Evolutionary conservation across 805 yeast species (phyloP).

Genomic region (Candida sanyiensis): DNA sequence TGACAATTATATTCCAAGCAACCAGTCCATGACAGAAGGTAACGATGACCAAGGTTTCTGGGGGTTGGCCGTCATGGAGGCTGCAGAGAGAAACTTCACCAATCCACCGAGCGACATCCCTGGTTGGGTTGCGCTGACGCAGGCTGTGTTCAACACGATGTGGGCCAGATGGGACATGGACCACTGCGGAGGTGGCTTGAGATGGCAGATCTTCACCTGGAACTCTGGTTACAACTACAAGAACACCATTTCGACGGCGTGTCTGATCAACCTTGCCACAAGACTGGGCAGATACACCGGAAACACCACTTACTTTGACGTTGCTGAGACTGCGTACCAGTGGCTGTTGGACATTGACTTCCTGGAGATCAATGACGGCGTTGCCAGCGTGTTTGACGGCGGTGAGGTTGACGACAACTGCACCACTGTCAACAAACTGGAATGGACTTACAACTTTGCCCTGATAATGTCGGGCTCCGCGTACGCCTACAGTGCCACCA

Average conservation of each 20-base stretch:
- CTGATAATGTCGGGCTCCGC: conserved; percentile 63
- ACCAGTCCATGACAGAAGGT: conserved; percentile 64
- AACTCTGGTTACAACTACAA: conserved; percentile 64
- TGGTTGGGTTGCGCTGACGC: conserved; percentile 55
- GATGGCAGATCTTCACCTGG: conserved; percentile 74
- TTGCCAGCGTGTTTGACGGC: conserved; percentile 48
- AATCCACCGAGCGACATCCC: conserved; percentile 42
- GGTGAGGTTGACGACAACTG: conserved; percentile 47
- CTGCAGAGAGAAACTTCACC: conserved; percentile 56
- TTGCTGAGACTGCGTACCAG: conserved; percentile 49
- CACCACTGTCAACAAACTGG: conserved; percentile 39
- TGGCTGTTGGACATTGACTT: conserved; percentile 52
- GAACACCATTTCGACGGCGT: conserved; percentile 59
- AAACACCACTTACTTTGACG: conserved; percentile 47
- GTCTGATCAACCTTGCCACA: conserved; percentile 56
- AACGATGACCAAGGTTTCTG: conserved; percentile 74
- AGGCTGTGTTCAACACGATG: conserved; percentile 62
- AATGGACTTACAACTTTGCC: conserved; percentile 73
- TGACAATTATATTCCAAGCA: conserved; percentile 54
- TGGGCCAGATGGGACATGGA: conserved; percentile 53
- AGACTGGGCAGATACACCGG: conserved; percentile 58
- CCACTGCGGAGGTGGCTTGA: conserved; percentile 57
- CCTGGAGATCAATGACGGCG: conserved; percentile 31
- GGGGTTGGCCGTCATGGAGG: conserved; percentile 63
- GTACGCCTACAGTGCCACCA: conserved; percentile 58